Evolutionary conservation across 495 filamentous ascomycete genomes (phyloP), one percentile per base, ranked within the genome.

Genomic region (Xylaria palmicola): DNA sequence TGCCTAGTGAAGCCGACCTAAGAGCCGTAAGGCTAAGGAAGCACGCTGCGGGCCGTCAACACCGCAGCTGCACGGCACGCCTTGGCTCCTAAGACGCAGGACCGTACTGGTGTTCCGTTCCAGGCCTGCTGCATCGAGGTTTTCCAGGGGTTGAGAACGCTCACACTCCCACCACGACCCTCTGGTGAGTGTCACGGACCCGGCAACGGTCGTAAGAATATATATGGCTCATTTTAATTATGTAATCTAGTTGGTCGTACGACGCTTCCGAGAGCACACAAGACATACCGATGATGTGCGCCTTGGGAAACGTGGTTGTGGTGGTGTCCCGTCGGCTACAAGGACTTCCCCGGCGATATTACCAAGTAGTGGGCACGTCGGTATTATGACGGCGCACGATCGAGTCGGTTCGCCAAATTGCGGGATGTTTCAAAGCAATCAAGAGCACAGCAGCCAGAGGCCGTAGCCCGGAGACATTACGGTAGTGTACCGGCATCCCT

Each of bases 301-400:
- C 32, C 30, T 22, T 41, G 51, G 29, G 51, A 55, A 55, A 55
- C 51, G 51, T 55, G 51, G 51, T 36, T 24, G 51, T 24, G 34
- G 34, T 55, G 29, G 41, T 45, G 22, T 6, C 32, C 34, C 20
- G 34, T 54, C 50, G 50, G 20, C 30, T 26, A 54, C 8, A 1
- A 54, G 17, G 17, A 26, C 15, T 12, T 6, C 30, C 26, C 26
- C 45, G 10, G 30, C n/a, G 15, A 50, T 50, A 10, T 32, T 50
- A 22, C 10, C 32, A 10, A 5, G 32, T 34, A 34, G 6, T 34
- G 10, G 32, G n/a, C n/a, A n/a, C n/a, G n/a, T n/a, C 10, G 30
- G 50, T 40, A 6, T 13, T 17, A 19, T 17, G 50, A n/a, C 29
- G 20, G 22, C 12, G 27, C 24, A 41, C 51, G 20, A 55, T 4